Evolutionary conservation across 208 protist species (phyloP), one percentile per base, ranked within the genome.

Genomic region (Leishmania arabica): DNA sequence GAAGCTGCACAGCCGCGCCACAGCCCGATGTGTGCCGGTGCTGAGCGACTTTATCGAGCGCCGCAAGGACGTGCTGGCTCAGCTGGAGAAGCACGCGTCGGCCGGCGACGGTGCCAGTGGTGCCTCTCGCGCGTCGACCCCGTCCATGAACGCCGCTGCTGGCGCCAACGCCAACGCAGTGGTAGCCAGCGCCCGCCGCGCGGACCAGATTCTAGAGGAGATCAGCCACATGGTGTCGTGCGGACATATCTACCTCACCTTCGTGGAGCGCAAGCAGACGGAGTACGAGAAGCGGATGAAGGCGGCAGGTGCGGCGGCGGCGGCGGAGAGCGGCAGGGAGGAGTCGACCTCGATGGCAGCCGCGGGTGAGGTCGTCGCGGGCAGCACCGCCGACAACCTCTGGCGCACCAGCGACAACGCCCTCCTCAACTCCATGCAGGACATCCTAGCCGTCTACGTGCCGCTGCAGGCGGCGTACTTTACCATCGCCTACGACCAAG

Each of bases 161-260:
- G 60, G 5, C 51, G 56, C 11, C 24, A 62, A 83, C 45, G 72
- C 73, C 45, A 81, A 79, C 62, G 81, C 75, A 21, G 69, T 84
- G 45, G 79, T 86, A 0, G 82, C 86, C 42, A 92, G 91, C 70
- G 88, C 92, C 56, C 92, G 94, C 13, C 91, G 86, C 9, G 89
- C 88, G 0, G 94, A 97, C 87, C 88, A 95, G 84, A 89, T 92
- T 66, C 80, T 97, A 34, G 94, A 97, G 80, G 94, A 97, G 77
- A 96, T 95, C 84, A 88, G 87, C 56, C 94, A 97, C 82, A 85
- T 97, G 37, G 92, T 95, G 6, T 95, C 92, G n/a, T 97, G 94
- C 83, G 95, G 91, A 64, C 88, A 95, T 78, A 76, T 96, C 13
- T 97, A 97, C 86, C 86, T 94, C 66, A 69, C 75, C 56, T 96